A percentile compares a stretch with the other conserved stretches of the same genome.
These are phyloP conservation scores for Tricladium varicosporioides DNA, from an alignment of 2,329 filamentous ascomycete species.

Conservation along the genomic window DNA sequence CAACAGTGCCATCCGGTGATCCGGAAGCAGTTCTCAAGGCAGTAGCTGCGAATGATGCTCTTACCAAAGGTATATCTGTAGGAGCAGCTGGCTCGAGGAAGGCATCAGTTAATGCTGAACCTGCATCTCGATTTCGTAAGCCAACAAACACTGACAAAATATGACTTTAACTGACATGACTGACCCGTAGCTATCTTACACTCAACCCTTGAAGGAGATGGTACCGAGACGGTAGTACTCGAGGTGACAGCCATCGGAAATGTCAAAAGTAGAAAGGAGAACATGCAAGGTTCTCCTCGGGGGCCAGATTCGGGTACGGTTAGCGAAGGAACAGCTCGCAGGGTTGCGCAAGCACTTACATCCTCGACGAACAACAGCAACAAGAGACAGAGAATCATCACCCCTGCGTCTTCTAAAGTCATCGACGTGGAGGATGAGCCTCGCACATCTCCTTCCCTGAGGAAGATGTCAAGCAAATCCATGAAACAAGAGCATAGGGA, in stretches of 20 bases:
- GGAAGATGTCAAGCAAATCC: constrained; percentile 24
- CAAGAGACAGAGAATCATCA: constrained; percentile 48
- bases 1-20: too few species aligned
- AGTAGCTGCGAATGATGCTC: too few species aligned
- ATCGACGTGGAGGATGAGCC: constrained; percentile 49
- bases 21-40: too few species aligned
- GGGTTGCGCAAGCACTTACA: constrained; percentile 7
- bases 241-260: constrained; percentile 7
- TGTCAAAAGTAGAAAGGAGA: constrained; percentile 29
- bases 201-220: too few species aligned
- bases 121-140: too few species aligned
- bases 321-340: constrained; percentile 17
- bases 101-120: too few species aligned
- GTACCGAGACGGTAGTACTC: not conserved
- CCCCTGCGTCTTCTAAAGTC: constrained; percentile 44
- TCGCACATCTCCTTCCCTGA: constrained; percentile 28
- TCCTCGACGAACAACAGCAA: constrained; percentile 21
- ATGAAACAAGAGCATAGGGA: constrained; percentile 19
- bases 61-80: too few species aligned
- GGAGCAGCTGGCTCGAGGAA: too few species aligned
- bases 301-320: constrained; percentile 2
- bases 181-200: too few species aligned
- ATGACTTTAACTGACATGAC: too few species aligned
- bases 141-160: too few species aligned
- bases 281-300: constrained; percentile 19